Evolutionary conservation across 2,329 filamentous ascomycete genomes (phyloP).

Genomic region (Xylogone sp.): DNA sequence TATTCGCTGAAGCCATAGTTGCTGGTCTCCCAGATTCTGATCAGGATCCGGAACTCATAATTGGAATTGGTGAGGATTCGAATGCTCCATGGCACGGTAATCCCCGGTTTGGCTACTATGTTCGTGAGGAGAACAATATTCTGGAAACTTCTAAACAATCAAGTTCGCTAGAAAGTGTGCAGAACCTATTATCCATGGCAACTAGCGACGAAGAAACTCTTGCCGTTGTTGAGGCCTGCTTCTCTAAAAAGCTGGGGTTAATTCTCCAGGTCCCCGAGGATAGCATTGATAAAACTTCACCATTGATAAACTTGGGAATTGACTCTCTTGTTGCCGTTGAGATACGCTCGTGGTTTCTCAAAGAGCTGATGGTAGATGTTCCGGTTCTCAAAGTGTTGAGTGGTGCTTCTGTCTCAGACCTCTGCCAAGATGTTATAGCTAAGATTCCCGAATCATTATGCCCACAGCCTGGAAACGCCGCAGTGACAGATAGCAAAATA

Average conservation of each 20-base stretch:
- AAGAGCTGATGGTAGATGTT: slow-evolving; percentile 39
- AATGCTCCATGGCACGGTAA: too few relatives aligned
- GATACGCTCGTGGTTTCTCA: slow-evolving; percentile 42
- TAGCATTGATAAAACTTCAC: slow-evolving; percentile 6
- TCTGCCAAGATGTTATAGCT: neutral
- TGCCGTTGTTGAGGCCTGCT: neutral
- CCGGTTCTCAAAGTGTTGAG: slow-evolving; percentile 43
- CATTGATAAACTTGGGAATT: slow-evolving; percentile 31
- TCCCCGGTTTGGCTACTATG: too few relatives aligned
- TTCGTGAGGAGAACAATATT: too few relatives aligned
- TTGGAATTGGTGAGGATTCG: too few relatives aligned
- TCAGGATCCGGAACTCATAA: too few relatives aligned
- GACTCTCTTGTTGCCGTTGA: slow-evolving; percentile 15
- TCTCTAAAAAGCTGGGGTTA: slow-evolving; percentile 4
- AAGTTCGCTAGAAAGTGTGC: too few relatives aligned
- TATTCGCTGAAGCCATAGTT: slow-evolving; percentile 38
- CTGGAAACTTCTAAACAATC: neutral
- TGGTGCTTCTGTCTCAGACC: slow-evolving; percentile 21
- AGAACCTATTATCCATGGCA: too few relatives aligned
- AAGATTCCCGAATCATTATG: slow-evolving; percentile 1
- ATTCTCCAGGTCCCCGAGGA: slow-evolving; percentile 1
- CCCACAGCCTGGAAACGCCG: neutral
- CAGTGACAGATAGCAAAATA: neutral
- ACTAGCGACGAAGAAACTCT: too few relatives aligned
- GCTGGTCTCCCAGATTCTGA: slow-evolving; percentile 25